Percentiles rank a stretch among this genome's conserved stretches.
These are phyloP conservation scores for Emergomyces pasteurianus DNA, from an alignment of 2,329 filamentous ascomycete species.

Conservation along the genomic window DNA sequence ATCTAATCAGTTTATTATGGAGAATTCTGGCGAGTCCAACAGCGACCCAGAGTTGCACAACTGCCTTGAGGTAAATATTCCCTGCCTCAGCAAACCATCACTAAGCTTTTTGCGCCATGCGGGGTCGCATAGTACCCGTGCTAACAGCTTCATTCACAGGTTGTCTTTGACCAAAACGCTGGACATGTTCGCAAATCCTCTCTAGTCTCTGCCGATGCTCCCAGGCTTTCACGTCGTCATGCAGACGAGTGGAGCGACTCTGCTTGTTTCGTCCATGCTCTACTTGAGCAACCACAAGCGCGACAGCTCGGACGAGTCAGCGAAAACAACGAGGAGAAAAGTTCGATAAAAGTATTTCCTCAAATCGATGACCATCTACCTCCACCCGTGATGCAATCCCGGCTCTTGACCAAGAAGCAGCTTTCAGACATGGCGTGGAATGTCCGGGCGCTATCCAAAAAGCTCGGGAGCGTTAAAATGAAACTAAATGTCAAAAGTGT, in stretches of 20 bases:
- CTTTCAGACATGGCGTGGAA: constrained; percentile 95
- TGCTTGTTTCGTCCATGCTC: constrained; percentile 50
- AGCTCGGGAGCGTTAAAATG: constrained; percentile 69
- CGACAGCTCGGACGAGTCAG: constrained; percentile 6
- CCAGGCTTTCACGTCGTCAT: constrained; percentile 25
- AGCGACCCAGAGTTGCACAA: constrained; percentile 23
- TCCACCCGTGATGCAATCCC: constrained; percentile 43
- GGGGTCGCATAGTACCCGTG: neutral
- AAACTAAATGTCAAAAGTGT: constrained; percentile 71
- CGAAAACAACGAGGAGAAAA: constrained; percentile 13
- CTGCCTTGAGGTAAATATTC: constrained; percentile 23
- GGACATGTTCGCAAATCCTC: constrained; percentile 50
- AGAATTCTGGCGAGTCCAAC: constrained; percentile 21
- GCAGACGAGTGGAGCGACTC: constrained; percentile 28
- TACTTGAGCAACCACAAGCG: constrained; percentile 34
- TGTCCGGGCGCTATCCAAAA: constrained; percentile 78
- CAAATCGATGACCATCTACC: constrained; percentile 14
- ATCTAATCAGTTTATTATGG: neutral
- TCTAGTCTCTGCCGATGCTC: constrained; percentile 36
- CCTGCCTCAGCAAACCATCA: neutral
- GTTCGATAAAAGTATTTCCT: constrained; percentile 12
- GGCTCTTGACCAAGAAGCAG: constrained; percentile 89
- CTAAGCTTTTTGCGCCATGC: neutral
- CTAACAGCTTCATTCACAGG: constrained; percentile 26
- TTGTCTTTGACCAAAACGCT: constrained; percentile 28